These are phyloP conservation scores for Diaporthe ampelina DNA, from an alignment of 2,329 filamentous ascomycete genomes.

Conservation along the genomic window DNA sequence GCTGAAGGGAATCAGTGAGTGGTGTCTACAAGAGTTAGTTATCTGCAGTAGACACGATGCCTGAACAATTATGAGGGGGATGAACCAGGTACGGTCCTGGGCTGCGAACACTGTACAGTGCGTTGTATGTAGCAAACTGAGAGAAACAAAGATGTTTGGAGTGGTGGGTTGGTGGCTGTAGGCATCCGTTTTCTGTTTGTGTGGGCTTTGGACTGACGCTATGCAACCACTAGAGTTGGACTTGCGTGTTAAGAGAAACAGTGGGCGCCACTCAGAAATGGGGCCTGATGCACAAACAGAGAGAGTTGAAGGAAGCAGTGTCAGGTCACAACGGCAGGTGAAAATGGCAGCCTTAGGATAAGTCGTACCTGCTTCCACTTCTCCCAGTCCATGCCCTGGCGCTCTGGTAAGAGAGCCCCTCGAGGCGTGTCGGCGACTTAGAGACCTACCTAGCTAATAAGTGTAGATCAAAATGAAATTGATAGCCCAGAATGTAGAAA, in stretches of 20 bases:
- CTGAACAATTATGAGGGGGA: background rate
- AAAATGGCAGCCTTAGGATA: background rate
- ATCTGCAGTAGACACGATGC: background rate
- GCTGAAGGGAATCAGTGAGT: background rate
- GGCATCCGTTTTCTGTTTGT: background rate
- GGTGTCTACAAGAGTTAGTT: background rate
- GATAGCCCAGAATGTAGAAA: no score
- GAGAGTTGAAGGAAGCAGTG: background rate
- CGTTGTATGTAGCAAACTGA: background rate
- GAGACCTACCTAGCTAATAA: background rate
- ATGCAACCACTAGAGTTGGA: background rate
- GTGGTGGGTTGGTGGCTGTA: background rate
- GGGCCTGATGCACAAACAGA: background rate
- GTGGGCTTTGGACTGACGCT: background rate
- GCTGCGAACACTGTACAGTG: background rate
- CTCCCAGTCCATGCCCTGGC: background rate
- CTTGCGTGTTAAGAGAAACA: background rate
- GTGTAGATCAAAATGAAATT: no score
- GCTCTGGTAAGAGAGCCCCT: no score
- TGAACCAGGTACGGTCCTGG: background rate
- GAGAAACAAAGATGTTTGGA: background rate
- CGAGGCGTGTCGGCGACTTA: background rate
- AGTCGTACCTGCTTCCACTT: slow-evolving; percentile 2
- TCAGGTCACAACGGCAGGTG: no score
- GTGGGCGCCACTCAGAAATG: background rate